These are phyloP conservation scores for Diospyros lotus DNA, from an alignment of 148 eudicot species.

Conservation along the genomic window DNA sequence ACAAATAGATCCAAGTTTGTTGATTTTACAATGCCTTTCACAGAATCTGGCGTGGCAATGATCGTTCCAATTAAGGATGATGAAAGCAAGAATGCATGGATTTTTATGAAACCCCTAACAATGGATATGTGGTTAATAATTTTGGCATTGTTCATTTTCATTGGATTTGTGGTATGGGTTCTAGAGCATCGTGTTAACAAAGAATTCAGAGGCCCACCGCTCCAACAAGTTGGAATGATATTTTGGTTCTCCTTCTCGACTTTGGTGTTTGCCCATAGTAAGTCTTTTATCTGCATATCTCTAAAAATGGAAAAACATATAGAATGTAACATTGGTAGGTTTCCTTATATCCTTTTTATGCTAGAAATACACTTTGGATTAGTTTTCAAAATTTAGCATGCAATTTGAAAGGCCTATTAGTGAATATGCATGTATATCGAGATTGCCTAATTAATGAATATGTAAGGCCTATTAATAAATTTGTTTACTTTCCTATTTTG, in stretches of 20 bases:
- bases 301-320: too few relatives aligned
- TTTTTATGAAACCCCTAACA: conserved; percentile 59
- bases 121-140: conserved; percentile 59
- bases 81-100: conserved; percentile 51
- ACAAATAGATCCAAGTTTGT: conserved; percentile 40
- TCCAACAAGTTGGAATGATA: conserved; percentile 54
- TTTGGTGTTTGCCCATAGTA: conserved; percentile 72
- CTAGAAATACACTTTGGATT: not conserved
- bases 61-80: conserved; percentile 45
- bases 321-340: too few relatives aligned
- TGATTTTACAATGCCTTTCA: conserved; percentile 63
- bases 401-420: too few relatives aligned
- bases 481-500: too few relatives aligned
- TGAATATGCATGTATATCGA: too few relatives aligned
- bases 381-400: too few relatives aligned
- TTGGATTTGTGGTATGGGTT: conserved; percentile 65
- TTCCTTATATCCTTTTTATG: too few relatives aligned
- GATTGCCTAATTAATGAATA: too few relatives aligned
- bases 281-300: conserved; percentile 13
- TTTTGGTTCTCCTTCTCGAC: conserved; percentile 72
- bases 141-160: conserved; percentile 49
- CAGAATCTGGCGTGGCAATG: conserved; percentile 59
- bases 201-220: conserved; percentile 53
- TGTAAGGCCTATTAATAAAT: too few relatives aligned
- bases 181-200: conserved; percentile 64